Conservation (phyloP, 345 rosid species). For the Citrus medica region DNA sequence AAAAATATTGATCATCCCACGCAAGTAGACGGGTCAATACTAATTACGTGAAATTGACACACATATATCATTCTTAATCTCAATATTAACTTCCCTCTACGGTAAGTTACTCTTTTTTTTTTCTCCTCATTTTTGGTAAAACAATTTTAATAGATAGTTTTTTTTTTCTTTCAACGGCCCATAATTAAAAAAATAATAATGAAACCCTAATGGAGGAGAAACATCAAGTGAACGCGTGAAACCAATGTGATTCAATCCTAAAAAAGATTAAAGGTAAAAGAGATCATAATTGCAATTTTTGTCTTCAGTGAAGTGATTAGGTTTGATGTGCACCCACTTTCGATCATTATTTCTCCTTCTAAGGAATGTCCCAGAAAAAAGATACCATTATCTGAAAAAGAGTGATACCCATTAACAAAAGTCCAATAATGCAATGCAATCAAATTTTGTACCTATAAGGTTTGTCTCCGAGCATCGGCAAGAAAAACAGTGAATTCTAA, state of each 20-base stretch:
- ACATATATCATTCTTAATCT: too few species aligned
- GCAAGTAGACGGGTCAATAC: too few species aligned
- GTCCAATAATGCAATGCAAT: not conserved
- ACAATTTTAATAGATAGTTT: too few species aligned
- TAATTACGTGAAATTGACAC: too few species aligned
- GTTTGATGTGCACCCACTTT: not conserved
- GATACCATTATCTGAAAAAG: not conserved
- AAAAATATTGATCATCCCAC: too few species aligned
- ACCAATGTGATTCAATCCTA: not conserved
- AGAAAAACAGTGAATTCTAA: not conserved
- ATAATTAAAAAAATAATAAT: too few species aligned
- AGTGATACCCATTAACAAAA: not conserved
- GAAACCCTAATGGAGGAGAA: too few species aligned
- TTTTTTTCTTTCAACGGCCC: too few species aligned
- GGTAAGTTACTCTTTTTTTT: too few species aligned
- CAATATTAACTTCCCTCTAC: too few species aligned
- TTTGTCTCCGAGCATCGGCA: not conserved
- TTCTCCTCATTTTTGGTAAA: too few species aligned
- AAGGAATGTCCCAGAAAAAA: too few species aligned
- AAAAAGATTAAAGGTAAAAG: not conserved
- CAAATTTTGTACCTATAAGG: not conserved
- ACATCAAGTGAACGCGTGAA: not conserved
- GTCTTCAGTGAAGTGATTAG: not conserved
- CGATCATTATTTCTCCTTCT: not conserved
- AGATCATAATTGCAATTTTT: not conserved